Conservation (phyloP, 2,329 filamentous ascomycete species). For the Aspergillus sp. region DNA sequence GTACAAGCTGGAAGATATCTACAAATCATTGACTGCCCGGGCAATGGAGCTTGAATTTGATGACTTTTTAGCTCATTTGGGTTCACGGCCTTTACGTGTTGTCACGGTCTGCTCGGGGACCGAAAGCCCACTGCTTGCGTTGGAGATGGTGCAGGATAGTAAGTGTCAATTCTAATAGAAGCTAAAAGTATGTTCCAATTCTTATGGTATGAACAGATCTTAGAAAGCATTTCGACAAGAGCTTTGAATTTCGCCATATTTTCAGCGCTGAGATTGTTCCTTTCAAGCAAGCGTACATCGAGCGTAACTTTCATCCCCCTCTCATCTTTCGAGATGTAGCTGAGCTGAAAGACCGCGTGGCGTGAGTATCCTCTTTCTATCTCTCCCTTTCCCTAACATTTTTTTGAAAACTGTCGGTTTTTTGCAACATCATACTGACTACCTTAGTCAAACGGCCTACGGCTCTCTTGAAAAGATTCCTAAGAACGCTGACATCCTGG, state of each 20-base stretch:
- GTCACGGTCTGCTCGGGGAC: constrained; percentile 77
- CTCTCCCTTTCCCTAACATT: constrained; percentile 5
- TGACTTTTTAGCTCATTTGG: constrained; percentile 37
- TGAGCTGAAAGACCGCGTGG: constrained; percentile 47
- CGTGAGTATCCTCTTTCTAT: constrained; percentile 36
- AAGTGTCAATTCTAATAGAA: constrained; percentile 9
- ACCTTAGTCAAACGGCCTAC: constrained; percentile 65
- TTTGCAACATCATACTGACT: no score
- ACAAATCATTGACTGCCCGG: constrained; percentile 17
- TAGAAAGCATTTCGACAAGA: constrained; percentile 22
- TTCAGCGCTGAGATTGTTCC: constrained; percentile 62
- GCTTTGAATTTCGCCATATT: constrained; percentile 49
- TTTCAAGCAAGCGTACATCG: constrained; percentile 62
- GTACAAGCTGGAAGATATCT: constrained; percentile 24
- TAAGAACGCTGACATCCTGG: constrained; percentile 55
- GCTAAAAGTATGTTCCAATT: background rate
- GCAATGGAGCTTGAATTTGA: constrained; percentile 32
- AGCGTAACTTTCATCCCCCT: constrained; percentile 51
- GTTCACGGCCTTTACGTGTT: constrained; percentile 46
- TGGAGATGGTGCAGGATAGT: constrained; percentile 53
- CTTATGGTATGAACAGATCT: constrained; percentile 27
- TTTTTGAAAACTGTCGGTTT: no score
- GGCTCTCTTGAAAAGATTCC: constrained; percentile 58
- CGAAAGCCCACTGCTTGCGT: constrained; percentile 65
- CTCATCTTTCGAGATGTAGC: constrained; percentile 56